Percentiles rank a stretch among this genome's conserved stretches.
phyloP scores from a whole-genome alignment of 163 green algal species.

The Trebouxia gelatinosa region DNA sequence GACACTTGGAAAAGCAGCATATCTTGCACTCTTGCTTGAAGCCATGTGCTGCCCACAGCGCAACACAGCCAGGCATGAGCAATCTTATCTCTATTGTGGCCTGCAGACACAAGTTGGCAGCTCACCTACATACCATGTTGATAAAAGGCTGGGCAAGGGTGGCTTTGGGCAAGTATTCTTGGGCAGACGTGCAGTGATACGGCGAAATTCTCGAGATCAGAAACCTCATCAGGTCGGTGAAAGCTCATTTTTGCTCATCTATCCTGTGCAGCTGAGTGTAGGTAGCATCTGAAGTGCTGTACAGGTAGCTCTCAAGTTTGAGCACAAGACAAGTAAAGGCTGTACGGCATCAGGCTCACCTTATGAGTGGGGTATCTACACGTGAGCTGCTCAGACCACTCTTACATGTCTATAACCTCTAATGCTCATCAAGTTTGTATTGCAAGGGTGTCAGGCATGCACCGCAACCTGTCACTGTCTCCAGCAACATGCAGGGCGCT shows the following conservation, averaged over 20 bases:
- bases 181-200: conserved; percentile 51
- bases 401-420: too few relatives aligned
- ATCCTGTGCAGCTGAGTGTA: too few relatives aligned
- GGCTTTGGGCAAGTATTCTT: conserved; percentile 95
- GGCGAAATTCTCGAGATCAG: conserved; percentile 7
- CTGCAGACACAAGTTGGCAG: conserved; percentile 80
- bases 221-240: conserved; percentile 20
- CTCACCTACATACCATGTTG: conserved; percentile 90
- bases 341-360: conserved; percentile 87
- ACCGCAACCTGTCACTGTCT: too few relatives aligned
- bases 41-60: neutral
- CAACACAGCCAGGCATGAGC: neutral
- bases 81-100: neutral
- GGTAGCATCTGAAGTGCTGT: neutral
- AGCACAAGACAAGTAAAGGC: conserved; percentile 95
- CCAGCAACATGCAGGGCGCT: conserved; percentile 53
- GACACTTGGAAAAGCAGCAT: too few relatives aligned
- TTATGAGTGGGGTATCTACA: conserved; percentile 97
- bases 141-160: conserved; percentile 92
- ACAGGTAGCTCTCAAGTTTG: conserved; percentile 97
- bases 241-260: too few relatives aligned
- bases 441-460: too few relatives aligned
- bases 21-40: too few relatives aligned
- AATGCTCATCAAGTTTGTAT: too few relatives aligned
- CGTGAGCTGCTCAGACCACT: conserved; percentile 54